phyloP scores from a whole-genome alignment of 1,284 basidiomycete genomes.

The Calocybe gambosa region DNA sequence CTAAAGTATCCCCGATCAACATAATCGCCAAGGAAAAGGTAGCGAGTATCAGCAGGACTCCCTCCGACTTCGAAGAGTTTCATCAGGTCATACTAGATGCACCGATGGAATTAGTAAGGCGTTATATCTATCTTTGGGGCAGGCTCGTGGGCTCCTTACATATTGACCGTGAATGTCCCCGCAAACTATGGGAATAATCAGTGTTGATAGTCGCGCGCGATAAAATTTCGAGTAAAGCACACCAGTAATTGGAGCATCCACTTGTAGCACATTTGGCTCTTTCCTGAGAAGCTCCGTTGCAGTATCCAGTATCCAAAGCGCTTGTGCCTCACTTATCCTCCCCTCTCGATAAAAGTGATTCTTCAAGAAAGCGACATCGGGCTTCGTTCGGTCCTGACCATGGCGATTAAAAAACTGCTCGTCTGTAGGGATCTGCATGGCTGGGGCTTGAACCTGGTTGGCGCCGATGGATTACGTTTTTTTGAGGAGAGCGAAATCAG shows the following conservation, averaged over 20 bases:
- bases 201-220: not conserved
- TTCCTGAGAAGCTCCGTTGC: conserved; percentile 68
- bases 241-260: conserved; percentile 95
- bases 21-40: conserved; percentile 93
- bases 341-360: conserved; percentile 99
- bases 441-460: conserved; percentile 85
- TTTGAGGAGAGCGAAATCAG: conserved; percentile 1
- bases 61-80: conserved; percentile 94
- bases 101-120: conserved; percentile 17
- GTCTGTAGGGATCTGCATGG: conserved; percentile 87
- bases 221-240: conserved; percentile 17
- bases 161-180: conserved; percentile 96
- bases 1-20: conserved; percentile 93
- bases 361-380: conserved; percentile 96
- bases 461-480: conserved; percentile 6
- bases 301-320: conserved; percentile 80
- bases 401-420: conserved; percentile 83
- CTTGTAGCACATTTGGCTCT: conserved; percentile 83
- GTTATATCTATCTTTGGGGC: conserved; percentile 3
- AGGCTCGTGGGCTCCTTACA: conserved; percentile 49
- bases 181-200: conserved; percentile 50
- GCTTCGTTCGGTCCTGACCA: conserved; percentile 76
- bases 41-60: conserved; percentile 88
- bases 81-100: conserved; percentile 80
- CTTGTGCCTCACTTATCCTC: conserved; percentile 85